A percentile compares a stretch with the other conserved stretches of the same genome.
These are phyloP conservation scores for Ophiosphaerella narmari DNA, from an alignment of 2,329 filamentous ascomycete genomes.

Conservation along the genomic window DNA sequence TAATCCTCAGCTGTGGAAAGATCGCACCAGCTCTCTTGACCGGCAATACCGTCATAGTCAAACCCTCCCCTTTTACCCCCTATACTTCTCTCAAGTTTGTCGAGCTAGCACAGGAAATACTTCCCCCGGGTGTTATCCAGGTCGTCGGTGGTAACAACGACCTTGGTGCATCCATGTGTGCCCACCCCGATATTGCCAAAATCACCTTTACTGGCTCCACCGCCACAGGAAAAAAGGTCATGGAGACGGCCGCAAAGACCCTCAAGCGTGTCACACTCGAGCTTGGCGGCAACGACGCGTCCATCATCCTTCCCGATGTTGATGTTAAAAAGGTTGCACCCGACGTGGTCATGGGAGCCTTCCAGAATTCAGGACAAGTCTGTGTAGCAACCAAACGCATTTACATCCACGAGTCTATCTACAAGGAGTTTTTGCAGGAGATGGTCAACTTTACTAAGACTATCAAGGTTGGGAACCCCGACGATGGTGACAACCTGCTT, in stretches of 20 bases:
- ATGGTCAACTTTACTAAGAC: slow-evolving; percentile 54
- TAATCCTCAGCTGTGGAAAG: slow-evolving; percentile 60
- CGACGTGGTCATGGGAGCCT: slow-evolving; percentile 57
- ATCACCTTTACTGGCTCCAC: slow-evolving; percentile 68
- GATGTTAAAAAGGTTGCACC: slow-evolving; percentile 58
- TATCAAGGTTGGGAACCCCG: slow-evolving; percentile 46
- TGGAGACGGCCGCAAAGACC: slow-evolving; percentile 60
- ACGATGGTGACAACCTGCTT: slow-evolving; percentile 54
- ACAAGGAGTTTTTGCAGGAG: slow-evolving; percentile 44
- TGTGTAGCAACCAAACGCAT: slow-evolving; percentile 44
- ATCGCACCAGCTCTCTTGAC: slow-evolving; percentile 62
- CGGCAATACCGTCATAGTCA: slow-evolving; percentile 61
- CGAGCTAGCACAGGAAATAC: slow-evolving; percentile 61
- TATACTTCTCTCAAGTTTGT: slow-evolving; percentile 64
- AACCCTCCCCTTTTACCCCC: slow-evolving; percentile 62
- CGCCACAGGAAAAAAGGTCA: slow-evolving; percentile 64
- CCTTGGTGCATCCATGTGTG: slow-evolving; percentile 63
- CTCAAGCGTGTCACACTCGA: slow-evolving; percentile 67
- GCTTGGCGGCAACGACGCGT: slow-evolving; percentile 65
- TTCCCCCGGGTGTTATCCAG: slow-evolving; percentile 67
- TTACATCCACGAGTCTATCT: slow-evolving; percentile 47
- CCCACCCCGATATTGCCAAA: slow-evolving; percentile 65
- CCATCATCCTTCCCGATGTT: slow-evolving; percentile 63
- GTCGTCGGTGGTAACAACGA: slow-evolving; percentile 64
- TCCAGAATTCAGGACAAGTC: slow-evolving; percentile 62